Conservation (phyloP, 139 green algal genomes). For the Diplosphaera chodatii region DNA sequence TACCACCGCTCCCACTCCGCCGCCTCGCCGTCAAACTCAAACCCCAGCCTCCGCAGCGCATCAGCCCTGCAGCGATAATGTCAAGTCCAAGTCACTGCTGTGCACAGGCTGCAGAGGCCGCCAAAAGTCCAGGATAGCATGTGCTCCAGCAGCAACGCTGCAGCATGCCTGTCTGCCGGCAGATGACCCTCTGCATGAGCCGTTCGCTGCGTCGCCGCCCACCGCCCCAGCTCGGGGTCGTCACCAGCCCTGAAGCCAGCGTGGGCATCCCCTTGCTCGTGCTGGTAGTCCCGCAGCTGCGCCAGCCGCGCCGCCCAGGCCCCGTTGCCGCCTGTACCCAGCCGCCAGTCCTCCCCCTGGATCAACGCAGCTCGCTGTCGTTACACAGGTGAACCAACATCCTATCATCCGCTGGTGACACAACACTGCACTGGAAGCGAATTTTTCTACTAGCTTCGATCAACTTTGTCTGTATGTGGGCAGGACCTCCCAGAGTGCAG, state of each 20-base stretch:
- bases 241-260: conserved; percentile 55
- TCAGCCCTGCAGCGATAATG: conserved; percentile 8
- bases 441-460: too few species aligned
- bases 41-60: conserved; percentile 29
- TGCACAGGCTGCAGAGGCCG: too few species aligned
- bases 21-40: conserved; percentile 55
- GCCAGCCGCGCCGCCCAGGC: conserved; percentile 43
- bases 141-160: too few species aligned
- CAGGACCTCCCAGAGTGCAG: too few species aligned
- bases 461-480: too few species aligned
- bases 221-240: conserved; percentile 48
- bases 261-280: conserved; percentile 48
- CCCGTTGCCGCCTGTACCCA: conserved; percentile 37
- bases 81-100: too few species aligned
- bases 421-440: too few species aligned
- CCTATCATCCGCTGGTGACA: too few species aligned
- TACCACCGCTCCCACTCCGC: conserved; percentile 72
- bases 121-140: too few species aligned
- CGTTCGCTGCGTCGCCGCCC: conserved; percentile 50
- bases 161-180: neutral
- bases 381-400: too few species aligned
- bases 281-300: conserved; percentile 46
- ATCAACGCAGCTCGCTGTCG: too few species aligned
- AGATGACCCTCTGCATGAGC: conserved; percentile 24
- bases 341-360: conserved; percentile 44